Conservation (phyloP, 139 green algal genomes). For the Chlamydomonas sphaeroides region DNA sequence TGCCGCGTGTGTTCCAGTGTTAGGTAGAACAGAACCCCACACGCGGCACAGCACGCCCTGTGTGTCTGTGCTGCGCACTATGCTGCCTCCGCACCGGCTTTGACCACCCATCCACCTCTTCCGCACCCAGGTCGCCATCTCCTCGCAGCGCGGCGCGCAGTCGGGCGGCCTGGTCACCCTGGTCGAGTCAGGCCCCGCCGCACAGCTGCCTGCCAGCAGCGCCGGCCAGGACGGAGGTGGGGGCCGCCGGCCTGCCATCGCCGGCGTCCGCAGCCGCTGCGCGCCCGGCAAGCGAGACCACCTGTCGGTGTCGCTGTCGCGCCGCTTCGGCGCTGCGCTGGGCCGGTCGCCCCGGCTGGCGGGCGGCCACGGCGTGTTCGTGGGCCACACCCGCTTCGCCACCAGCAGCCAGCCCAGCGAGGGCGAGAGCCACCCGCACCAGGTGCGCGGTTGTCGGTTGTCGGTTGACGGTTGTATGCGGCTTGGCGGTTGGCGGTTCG, state of each 20-base stretch:
- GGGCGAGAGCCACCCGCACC: conserved; percentile 20
- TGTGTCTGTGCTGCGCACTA: too few species aligned
- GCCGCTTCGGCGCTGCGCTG: neutral
- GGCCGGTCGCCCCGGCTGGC: neutral
- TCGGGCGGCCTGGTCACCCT: conserved; percentile 7
- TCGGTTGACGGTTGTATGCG: too few species aligned
- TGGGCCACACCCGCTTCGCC: conserved; percentile 31
- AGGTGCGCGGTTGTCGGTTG: too few species aligned
- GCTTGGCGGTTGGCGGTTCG: too few species aligned
- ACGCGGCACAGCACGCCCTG: too few species aligned
- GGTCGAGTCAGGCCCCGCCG: neutral
- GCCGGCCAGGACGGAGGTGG: neutral
- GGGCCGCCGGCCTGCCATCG: neutral
- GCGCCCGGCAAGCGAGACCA: conserved; percentile 29
- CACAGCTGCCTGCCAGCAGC: neutral
- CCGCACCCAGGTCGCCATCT: conserved; percentile 20
- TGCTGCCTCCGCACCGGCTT: too few species aligned
- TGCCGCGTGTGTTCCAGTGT: too few species aligned
- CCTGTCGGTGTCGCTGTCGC: neutral
- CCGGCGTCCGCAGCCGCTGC: conserved; percentile 11
- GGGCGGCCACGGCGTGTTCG: conserved; percentile 17
- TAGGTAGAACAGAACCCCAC: too few species aligned
- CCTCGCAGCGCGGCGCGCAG: conserved; percentile 21
- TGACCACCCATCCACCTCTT: neutral
- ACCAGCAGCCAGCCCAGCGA: conserved; percentile 23